Percentiles rank a stretch among this genome's conserved stretches.
Conservation (phyloP, 805 yeast genomes). For the Ogataea naganishii region DNA sequence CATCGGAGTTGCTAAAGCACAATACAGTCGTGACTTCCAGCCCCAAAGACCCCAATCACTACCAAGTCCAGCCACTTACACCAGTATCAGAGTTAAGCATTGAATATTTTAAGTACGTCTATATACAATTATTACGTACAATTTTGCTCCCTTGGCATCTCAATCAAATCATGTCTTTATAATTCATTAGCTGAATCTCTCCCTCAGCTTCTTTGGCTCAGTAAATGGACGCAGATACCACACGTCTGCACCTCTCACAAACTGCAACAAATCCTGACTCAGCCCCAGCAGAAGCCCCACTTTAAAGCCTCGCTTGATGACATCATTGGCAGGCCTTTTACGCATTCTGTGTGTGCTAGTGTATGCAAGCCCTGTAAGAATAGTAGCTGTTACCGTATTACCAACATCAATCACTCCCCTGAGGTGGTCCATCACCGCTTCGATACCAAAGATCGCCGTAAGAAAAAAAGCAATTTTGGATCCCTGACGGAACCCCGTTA, state of each 20-base stretch:
- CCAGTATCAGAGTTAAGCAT: too few relatives aligned
- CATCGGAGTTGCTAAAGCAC: too few relatives aligned
- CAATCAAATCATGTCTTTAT: neutral
- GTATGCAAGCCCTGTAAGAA: constrained; percentile 40
- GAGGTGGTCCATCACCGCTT: constrained; percentile 48
- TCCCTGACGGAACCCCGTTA: constrained; percentile 35
- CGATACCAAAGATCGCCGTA: constrained; percentile 47
- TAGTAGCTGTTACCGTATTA: constrained; percentile 54
- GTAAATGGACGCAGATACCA: constrained; percentile 47
- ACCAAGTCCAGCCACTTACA: too few relatives aligned
- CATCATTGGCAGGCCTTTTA: constrained; percentile 29
- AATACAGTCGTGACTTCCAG: too few relatives aligned
- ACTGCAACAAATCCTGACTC: constrained; percentile 55
- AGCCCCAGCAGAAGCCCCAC: constrained; percentile 58
- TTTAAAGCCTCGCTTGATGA: constrained; percentile 42
- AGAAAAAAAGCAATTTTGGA: constrained; percentile 35
- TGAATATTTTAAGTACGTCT: too few relatives aligned
- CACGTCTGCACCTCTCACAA: constrained; percentile 47
- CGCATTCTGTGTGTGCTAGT: constrained; percentile 38
- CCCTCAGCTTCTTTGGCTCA: constrained; percentile 11
- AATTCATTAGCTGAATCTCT: neutral
- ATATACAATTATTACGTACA: too few relatives aligned
- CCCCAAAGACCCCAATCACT: too few relatives aligned
- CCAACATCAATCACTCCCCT: constrained; percentile 49
- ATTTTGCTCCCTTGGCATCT: too few relatives aligned